Evolutionary conservation across 352 stramenopile species (phyloP).

Genomic region (Phytophthora podocarpi): DNA sequence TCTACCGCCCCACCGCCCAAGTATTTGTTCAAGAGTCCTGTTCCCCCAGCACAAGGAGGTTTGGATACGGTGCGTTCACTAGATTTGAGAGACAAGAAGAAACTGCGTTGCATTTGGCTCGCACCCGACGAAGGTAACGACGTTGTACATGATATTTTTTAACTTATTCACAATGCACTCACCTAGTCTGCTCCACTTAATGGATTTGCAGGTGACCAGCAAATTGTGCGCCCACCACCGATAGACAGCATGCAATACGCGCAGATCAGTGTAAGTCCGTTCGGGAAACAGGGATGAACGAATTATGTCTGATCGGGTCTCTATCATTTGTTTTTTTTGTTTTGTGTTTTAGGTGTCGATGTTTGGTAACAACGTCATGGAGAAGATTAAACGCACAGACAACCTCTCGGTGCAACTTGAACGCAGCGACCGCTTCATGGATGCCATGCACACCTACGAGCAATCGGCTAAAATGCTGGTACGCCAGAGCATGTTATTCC

Average conservation of each 20-base stretch:
- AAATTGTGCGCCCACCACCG: constrained; percentile 56
- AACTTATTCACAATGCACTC: background rate
- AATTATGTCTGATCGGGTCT: background rate
- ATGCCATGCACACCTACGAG: constrained; percentile 75
- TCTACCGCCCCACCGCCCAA: background rate
- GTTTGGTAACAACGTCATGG: constrained; percentile 60
- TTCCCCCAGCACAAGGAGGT: constrained; percentile 5
- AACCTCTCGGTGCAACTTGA: constrained; percentile 66
- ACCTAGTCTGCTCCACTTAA: background rate
- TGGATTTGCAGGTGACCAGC: constrained; percentile 50
- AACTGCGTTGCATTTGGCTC: constrained; percentile 70
- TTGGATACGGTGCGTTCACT: constrained; percentile 34
- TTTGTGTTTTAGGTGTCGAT: constrained; percentile 51
- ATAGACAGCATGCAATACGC: constrained; percentile 69
- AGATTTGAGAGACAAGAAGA: constrained; percentile 71
- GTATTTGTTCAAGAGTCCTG: constrained; percentile 36
- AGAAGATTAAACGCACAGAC: constrained; percentile 68
- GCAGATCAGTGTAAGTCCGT: constrained; percentile 50
- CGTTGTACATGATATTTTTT: background rate
- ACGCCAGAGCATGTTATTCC: constrained; percentile 6
- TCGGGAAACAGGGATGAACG: background rate
- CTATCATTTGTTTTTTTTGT: background rate
- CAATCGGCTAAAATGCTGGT: constrained; percentile 78
- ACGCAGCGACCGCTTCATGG: constrained; percentile 61
- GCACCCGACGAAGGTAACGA: constrained; percentile 65